Percentiles rank a stretch among this genome's conserved stretches.
phyloP scores from a whole-genome alignment of 192 early-diverging fungal species.

The Geranomyces michiganensis region DNA sequence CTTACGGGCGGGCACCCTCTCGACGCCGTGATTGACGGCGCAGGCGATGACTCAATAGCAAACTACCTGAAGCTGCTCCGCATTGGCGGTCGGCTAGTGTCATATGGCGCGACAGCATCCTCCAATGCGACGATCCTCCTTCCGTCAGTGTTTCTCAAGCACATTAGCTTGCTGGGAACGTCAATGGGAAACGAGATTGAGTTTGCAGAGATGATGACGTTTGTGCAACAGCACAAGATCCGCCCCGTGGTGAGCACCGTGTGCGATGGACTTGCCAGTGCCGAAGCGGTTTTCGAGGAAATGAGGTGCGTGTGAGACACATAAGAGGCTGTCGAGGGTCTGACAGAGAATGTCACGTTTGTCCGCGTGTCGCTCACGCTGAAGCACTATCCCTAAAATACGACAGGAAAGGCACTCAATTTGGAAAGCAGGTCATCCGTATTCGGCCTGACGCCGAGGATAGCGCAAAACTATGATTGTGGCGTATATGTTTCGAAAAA shows the following conservation, averaged over 20 bases:
- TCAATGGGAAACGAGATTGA: constrained; percentile 69
- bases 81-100: constrained; percentile 46
- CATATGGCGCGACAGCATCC: constrained; percentile 64
- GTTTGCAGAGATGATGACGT: constrained; percentile 63
- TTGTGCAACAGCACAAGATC: constrained; percentile 60
- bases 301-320: constrained; percentile 26
- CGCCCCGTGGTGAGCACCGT: constrained; percentile 49
- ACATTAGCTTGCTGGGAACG: constrained; percentile 63
- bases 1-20: constrained; percentile 36
- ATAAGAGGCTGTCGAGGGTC: not conserved
- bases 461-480: not conserved
- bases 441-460: not conserved
- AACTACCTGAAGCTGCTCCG: constrained; percentile 42
- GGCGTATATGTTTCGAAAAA: no score
- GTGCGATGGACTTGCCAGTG: constrained; percentile 17
- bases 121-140: constrained; percentile 50
- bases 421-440: constrained; percentile 39
- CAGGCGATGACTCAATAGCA: constrained; percentile 54
- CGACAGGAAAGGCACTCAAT: constrained; percentile 21
- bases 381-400: not conserved
- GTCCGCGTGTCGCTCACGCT: no score
- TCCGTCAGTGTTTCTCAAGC: constrained; percentile 58
- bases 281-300: constrained; percentile 32
- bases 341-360: not conserved
- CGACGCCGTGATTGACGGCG: constrained; percentile 68